Evolutionary conservation across 768 basidiomycete genomes (phyloP), one percentile per base, ranked within the genome.

Genomic region (Lentinula sp.): DNA sequence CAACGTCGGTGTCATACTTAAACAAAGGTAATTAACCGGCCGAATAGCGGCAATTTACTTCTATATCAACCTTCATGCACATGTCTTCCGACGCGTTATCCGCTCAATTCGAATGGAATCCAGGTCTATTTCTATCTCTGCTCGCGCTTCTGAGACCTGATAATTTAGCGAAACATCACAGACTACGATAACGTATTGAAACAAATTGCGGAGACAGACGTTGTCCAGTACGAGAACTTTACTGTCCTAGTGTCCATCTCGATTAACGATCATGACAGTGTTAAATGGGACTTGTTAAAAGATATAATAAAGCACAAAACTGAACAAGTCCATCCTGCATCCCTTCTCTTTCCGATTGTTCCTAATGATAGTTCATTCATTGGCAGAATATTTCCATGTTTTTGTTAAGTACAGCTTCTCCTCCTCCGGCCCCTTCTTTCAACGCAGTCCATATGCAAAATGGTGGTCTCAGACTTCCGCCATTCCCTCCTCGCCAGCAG

Each of bases 221-320:
- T 73, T 42, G 72, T 88, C 64, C 80, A 88, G 84, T 90, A 70
- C 63, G 82, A 72, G 62, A 66, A 51, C 52, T 41, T 16, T n/a
- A 13, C 3, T 5, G 13, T 20, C 63, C 45, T 37, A 50, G 52
- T 61, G 55, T 46, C 73, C 88, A 88, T 66, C 75, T 77, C 66
- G 37, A 45, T 35, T 59, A 33, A 48, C 33, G 28, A 6, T 37
- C 46, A 10, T 45, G 28, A 37, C 32, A 55, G 53, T 33, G 49
- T 61, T 4, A 87, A 90, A 68, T 95, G 92, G 93, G 66, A 77
- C 18, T 72, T 78, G 43, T 77, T 94, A 48, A 83, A 89, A 42
- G 81, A 87, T 67, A 82, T 85, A 59, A 84, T 94, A 70, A 92
- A 91, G 70, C 70, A 80, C 70, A 91, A 85, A 71, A 76, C 93